A percentile compares a stretch with the other conserved stretches of the same genome.
Evolutionary conservation across 345 rosid genomes (phyloP).

Genomic region (Aegle marmelos): DNA sequence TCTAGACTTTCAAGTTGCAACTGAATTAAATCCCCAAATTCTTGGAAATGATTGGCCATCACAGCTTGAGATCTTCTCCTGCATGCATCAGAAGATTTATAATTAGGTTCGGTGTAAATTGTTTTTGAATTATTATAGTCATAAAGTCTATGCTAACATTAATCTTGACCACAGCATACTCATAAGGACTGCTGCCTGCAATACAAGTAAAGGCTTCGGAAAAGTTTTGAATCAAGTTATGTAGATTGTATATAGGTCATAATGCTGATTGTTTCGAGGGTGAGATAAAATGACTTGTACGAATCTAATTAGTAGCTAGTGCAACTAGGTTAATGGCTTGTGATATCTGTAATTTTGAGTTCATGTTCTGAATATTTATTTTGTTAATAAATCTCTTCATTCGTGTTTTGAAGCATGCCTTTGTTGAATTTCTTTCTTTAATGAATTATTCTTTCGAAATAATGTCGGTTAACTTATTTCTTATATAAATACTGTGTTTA

Average conservation of each 20-base stretch:
- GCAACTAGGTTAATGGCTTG: conserved; percentile 19
- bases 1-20: conserved; percentile 60
- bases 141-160: conserved; percentile 17
- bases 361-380: conserved; percentile 14
- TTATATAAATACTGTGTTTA: not conserved
- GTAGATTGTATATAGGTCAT: conserved; percentile 33
- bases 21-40: conserved; percentile 49
- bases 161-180: conserved; percentile 18
- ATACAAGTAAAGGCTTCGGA: conserved; percentile 24
- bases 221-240: conserved; percentile 22
- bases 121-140: conserved; percentile 6
- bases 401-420: conserved; percentile 4
- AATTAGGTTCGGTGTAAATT: not conserved
- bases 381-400: conserved; percentile 22
- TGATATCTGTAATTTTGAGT: conserved; percentile 13
- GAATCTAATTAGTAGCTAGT: conserved; percentile 19
- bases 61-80: conserved; percentile 48
- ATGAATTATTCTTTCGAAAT: not conserved
- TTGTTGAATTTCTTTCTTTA: conserved; percentile 1
- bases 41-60: conserved; percentile 61
- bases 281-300: conserved; percentile 15
- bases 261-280: conserved; percentile 22
- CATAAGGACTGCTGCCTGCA: conserved; percentile 11
- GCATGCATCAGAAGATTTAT: conserved; percentile 30
- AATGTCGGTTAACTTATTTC: not conserved